Conservation (phyloP, 164 flowering plant genomes). For the Macadamia integrifolia region DNA sequence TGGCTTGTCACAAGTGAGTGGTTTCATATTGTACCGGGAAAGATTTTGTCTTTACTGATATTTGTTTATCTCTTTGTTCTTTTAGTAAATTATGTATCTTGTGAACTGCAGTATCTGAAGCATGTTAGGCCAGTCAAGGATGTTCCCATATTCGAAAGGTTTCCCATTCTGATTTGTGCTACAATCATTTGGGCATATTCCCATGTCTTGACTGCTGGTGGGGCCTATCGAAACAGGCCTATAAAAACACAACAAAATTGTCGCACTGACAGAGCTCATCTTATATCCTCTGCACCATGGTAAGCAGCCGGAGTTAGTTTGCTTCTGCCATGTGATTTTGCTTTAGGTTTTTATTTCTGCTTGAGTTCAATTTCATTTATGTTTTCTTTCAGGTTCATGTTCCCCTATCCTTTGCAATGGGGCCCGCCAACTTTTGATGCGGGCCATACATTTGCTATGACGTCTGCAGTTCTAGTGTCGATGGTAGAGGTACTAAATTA, state of each 20-base stretch:
- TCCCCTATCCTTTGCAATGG: conserved; percentile 55
- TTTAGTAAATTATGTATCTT: conserved; percentile 2
- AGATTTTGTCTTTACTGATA: neutral
- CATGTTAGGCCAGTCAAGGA: conserved; percentile 59
- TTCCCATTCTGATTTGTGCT: conserved; percentile 71
- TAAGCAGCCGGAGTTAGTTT: conserved; percentile 6
- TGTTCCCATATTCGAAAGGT: conserved; percentile 86
- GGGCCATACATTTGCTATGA: conserved; percentile 54
- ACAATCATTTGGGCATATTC: conserved; percentile 81
- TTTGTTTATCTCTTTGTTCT: neutral
- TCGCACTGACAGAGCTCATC: conserved; percentile 39
- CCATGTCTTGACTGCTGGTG: conserved; percentile 74
- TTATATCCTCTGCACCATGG: conserved; percentile 45
- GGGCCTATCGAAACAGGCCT: conserved; percentile 38
- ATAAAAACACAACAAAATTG: conserved; percentile 26
- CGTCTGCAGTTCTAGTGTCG: conserved; percentile 48
- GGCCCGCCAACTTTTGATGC: conserved; percentile 50
- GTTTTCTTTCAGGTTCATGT: conserved; percentile 33
- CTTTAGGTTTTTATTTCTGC: neutral
- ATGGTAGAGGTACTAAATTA: conserved; percentile 36
- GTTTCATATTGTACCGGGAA: conserved; percentile 31
- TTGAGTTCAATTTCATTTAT: neutral
- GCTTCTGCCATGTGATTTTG: neutral
- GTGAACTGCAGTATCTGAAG: conserved; percentile 74
- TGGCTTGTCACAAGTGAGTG: conserved; percentile 56